Conservation (phyloP, 768 basidiomycete genomes). For the Boletus pseudo-olivaceus region DNA sequence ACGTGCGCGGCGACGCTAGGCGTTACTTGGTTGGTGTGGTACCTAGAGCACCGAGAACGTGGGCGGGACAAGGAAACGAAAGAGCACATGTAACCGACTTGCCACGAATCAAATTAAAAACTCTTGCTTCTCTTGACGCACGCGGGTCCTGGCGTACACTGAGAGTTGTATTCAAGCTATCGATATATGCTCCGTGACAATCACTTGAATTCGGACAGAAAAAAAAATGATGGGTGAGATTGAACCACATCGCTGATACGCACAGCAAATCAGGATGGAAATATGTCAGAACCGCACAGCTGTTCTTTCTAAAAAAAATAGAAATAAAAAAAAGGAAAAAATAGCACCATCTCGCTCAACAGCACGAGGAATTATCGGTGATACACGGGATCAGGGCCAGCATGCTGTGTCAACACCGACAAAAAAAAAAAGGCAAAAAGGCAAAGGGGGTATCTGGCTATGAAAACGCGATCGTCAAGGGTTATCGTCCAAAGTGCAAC, state of each 20-base stretch:
- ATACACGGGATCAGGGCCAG: conserved; percentile 5
- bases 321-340: background rate
- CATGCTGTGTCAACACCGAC: conserved; percentile 1
- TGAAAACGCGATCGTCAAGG: background rate
- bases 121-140: background rate
- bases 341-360: conserved; percentile 15
- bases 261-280: conserved; percentile 16
- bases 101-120: background rate
- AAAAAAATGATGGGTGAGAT: conserved; percentile 2
- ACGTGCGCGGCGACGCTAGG: conserved; percentile 52
- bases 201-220: conserved; percentile 1
- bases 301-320: background rate
- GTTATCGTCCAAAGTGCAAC: background rate
- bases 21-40: conserved; percentile 56
- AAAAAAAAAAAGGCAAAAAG: background rate
- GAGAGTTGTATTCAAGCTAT: conserved; percentile 2
- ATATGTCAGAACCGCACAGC: background rate
- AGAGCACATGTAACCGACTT: background rate
- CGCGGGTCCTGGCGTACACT: background rate
- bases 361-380: conserved; percentile 11
- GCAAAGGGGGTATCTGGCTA: conserved; percentile 4
- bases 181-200: conserved; percentile 8
- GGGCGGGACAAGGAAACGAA: background rate
- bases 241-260: conserved; percentile 9
- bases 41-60: conserved; percentile 43